Percentiles rank a stretch among this genome's conserved stretches.
phyloP scores from a whole-genome alignment of 164 flowering plant species.

The Aristolochia contorta region DNA sequence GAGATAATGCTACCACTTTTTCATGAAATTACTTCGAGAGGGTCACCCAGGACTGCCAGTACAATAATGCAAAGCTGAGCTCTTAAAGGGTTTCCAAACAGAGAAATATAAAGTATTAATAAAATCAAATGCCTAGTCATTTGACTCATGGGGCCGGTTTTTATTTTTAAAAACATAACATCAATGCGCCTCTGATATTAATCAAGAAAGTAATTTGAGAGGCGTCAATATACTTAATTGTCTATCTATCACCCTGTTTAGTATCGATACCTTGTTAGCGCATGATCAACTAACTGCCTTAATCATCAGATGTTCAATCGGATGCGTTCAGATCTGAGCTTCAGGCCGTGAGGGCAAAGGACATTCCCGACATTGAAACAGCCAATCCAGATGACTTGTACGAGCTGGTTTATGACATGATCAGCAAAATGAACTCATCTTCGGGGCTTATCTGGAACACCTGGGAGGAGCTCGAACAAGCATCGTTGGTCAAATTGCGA shows the following conservation, averaged over 20 bases:
- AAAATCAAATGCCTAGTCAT: too few relatives aligned
- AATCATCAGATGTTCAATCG: conserved; percentile 1
- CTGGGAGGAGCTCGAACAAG: background rate
- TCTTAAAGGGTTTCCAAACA: too few relatives aligned
- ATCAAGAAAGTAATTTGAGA: too few relatives aligned
- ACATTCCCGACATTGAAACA: conserved; percentile 14
- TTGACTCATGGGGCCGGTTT: too few relatives aligned
- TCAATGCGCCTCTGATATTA: too few relatives aligned
- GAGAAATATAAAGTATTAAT: too few relatives aligned
- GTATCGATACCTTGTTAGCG: background rate
- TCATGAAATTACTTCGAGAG: too few relatives aligned
- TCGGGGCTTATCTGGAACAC: conserved; percentile 12
- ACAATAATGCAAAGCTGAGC: too few relatives aligned
- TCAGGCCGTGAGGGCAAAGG: conserved; percentile 30
- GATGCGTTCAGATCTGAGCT: conserved; percentile 18
- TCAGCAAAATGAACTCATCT: conserved; percentile 14
- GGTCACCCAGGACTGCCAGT: too few relatives aligned
- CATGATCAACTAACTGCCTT: background rate
- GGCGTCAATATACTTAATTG: background rate
- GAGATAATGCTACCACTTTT: too few relatives aligned
- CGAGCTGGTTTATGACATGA: conserved; percentile 3
- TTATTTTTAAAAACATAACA: background rate
- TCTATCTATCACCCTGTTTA: background rate
- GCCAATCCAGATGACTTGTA: conserved; percentile 1
- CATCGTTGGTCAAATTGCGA: background rate